Conservation (phyloP, 2,329 filamentous ascomycete species). For the Pyrenophora seminiperda region DNA sequence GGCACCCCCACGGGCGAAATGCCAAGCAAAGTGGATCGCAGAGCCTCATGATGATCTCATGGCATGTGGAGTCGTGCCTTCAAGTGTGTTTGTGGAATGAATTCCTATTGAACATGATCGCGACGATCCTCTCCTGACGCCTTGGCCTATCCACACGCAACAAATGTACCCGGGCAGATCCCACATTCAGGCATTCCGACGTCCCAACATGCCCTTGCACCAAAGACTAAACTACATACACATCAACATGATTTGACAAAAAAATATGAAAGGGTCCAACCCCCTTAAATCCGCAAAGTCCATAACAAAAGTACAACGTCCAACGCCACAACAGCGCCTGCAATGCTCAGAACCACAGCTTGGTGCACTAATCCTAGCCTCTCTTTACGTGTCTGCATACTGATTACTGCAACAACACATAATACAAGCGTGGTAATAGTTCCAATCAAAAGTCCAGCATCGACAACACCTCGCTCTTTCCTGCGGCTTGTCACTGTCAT, state of each 20-base stretch:
- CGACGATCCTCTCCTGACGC: conserved; percentile 4
- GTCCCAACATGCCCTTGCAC: not conserved
- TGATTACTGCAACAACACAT: conserved; percentile 36
- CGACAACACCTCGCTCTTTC: conserved; percentile 72
- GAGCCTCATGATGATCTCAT: conserved; percentile 23
- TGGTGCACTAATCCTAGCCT: conserved; percentile 41
- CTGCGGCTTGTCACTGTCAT: conserved; percentile 71
- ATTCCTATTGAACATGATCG: conserved; percentile 4
- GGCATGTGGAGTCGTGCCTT: conserved; percentile 8
- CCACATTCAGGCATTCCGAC: not conserved
- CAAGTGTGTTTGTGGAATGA: conserved; percentile 2
- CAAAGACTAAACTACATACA: conserved; percentile 5
- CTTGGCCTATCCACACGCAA: conserved; percentile 6
- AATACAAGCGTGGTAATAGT: conserved; percentile 66
- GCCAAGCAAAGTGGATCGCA: conserved; percentile 16
- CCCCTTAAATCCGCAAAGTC: conserved; percentile 28
- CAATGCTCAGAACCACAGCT: conserved; percentile 33
- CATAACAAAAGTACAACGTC: conserved; percentile 41
- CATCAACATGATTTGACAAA: not conserved
- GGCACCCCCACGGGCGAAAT: conserved; percentile 9
- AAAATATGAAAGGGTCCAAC: not conserved
- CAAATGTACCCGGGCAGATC: conserved; percentile 1
- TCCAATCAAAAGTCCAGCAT: conserved; percentile 72
- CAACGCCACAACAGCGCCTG: conserved; percentile 32
- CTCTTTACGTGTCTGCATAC: conserved; percentile 40